phyloP scores from a whole-genome alignment of 2,329 filamentous ascomycete species.

The Phaeosphaeriaceae sp. region DNA sequence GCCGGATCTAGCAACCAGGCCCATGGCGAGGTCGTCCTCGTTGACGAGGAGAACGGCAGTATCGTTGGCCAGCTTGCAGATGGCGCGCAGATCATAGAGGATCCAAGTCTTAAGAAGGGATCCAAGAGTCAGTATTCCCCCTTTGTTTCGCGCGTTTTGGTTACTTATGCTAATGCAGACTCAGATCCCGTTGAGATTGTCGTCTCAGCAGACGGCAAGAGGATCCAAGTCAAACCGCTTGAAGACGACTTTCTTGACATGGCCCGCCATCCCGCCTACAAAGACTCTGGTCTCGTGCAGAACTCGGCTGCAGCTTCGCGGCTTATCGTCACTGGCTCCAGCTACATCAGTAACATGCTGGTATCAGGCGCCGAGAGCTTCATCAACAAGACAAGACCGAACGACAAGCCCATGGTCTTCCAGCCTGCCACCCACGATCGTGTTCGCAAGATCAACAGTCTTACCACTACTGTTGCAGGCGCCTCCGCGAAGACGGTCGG shows the following conservation, averaged over 20 bases:
- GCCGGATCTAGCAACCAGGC: conserved; percentile 54
- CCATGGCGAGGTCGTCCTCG: conserved; percentile 80
- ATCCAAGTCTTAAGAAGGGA: conserved; percentile 77
- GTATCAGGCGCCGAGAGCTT: conserved; percentile 80
- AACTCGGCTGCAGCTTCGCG: conserved; percentile 88
- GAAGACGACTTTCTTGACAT: conserved; percentile 75
- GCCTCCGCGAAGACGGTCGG: conserved; percentile 87
- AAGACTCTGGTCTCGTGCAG: conserved; percentile 83
- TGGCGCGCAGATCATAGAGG: conserved; percentile 80
- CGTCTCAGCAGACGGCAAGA: conserved; percentile 72
- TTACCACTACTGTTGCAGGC: conserved; percentile 79
- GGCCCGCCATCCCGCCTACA: conserved; percentile 88
- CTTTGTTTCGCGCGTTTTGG: neutral
- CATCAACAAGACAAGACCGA: conserved; percentile 79
- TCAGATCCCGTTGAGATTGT: conserved; percentile 81
- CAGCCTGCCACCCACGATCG: conserved; percentile 82
- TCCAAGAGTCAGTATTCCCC: conserved; percentile 75
- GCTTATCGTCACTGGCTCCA: conserved; percentile 87
- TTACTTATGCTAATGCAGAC: conserved; percentile 31
- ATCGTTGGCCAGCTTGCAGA: conserved; percentile 91
- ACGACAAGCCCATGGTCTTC: conserved; percentile 84
- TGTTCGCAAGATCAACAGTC: conserved; percentile 87
- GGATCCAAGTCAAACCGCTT: conserved; percentile 72
- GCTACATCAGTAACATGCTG: conserved; percentile 78
- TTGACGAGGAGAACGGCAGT: conserved; percentile 95